Evolutionary conservation across 768 basidiomycete species (phyloP).

Genomic region (Tylopilus vinaceipallidus): DNA sequence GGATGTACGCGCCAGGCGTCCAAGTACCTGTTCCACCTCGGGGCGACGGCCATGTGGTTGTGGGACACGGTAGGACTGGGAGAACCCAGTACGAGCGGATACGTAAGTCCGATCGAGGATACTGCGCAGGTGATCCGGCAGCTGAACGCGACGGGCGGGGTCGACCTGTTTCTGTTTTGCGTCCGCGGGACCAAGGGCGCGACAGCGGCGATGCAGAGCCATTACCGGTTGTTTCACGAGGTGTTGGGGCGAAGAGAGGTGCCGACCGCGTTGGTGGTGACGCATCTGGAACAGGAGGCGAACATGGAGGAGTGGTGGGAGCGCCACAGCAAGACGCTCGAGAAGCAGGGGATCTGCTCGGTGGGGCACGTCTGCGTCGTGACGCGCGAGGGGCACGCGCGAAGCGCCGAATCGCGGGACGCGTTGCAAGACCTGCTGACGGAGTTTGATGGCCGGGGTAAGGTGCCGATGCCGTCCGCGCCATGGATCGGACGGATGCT

Average conservation of each 20-base stretch:
- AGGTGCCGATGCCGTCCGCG: conserved; percentile 30
- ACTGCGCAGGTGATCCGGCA: conserved; percentile 31
- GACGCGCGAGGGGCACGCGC: conserved; percentile 21
- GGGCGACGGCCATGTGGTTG: conserved; percentile 19
- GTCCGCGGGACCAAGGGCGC: conserved; percentile 39
- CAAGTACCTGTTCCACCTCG: conserved; percentile 27
- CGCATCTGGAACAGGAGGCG: conserved; percentile 36
- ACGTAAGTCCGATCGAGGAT: conserved; percentile 25
- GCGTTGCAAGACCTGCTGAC: conserved; percentile 20
- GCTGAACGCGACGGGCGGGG: conserved; percentile 32
- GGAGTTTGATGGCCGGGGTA: conserved; percentile 24
- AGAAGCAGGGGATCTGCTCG: conserved; percentile 19
- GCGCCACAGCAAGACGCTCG: conserved; percentile 20
- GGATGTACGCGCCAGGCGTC: conserved; percentile 30
- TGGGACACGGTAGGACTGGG: conserved; percentile 35
- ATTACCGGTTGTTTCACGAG: conserved; percentile 25
- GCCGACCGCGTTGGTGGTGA: conserved; percentile 39
- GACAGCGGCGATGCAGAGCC: conserved; percentile 26
- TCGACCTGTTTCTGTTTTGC: conserved; percentile 41
- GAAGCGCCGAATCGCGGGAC: conserved; percentile 31
- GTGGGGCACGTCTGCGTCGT: conserved; percentile 34
- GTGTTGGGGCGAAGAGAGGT: conserved; percentile 34
- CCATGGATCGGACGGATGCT: conserved; percentile 26
- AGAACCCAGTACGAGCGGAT: conserved; percentile 18
- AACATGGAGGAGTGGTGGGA: conserved; percentile 37